A percentile compares a stretch with the other conserved stretches of the same genome.
Evolutionary conservation across 2,329 filamentous ascomycete species (phyloP).

Genomic region (Talaromyces sp.): DNA sequence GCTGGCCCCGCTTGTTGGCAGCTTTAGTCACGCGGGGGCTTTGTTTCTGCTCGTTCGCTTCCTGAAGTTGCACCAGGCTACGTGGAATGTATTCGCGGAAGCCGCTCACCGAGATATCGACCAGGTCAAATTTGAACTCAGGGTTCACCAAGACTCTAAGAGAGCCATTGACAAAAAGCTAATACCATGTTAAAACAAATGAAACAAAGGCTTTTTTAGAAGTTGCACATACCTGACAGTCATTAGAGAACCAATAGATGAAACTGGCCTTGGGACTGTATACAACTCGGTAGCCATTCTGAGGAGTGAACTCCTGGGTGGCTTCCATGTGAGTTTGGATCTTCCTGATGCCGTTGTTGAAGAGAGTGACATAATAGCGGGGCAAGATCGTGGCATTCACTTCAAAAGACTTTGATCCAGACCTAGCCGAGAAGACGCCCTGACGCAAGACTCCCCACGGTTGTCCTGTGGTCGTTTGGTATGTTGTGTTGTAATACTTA

Average conservation of each 20-base stretch:
- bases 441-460: slow-evolving; percentile 59
- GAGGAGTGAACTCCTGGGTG: slow-evolving; percentile 50
- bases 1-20: slow-evolving; percentile 44
- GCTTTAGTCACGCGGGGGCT: slow-evolving; percentile 56
- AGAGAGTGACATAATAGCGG: slow-evolving; percentile 85
- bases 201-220: background rate
- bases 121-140: slow-evolving; percentile 72
- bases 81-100: slow-evolving; percentile 83
- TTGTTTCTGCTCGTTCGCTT: slow-evolving; percentile 50
- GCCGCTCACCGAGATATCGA: slow-evolving; percentile 70
- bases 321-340: slow-evolving; percentile 82
- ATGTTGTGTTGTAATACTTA: slow-evolving; percentile 59
- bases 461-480: slow-evolving; percentile 54
- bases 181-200: slow-evolving; percentile 3
- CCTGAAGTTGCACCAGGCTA: slow-evolving; percentile 46
- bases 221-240: slow-evolving; percentile 63
- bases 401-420: slow-evolving; percentile 74
- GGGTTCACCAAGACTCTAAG: slow-evolving; percentile 74
- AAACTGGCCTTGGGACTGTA: slow-evolving; percentile 72
- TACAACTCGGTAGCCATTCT: slow-evolving; percentile 64
- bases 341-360: slow-evolving; percentile 75
- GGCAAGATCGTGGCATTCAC: slow-evolving; percentile 75
- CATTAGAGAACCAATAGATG: slow-evolving; percentile 82
- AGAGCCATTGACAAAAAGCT: slow-evolving; percentile 72
- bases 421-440: slow-evolving; percentile 50